Conservation (phyloP, 805 yeast species). For the Candida orba region DNA sequence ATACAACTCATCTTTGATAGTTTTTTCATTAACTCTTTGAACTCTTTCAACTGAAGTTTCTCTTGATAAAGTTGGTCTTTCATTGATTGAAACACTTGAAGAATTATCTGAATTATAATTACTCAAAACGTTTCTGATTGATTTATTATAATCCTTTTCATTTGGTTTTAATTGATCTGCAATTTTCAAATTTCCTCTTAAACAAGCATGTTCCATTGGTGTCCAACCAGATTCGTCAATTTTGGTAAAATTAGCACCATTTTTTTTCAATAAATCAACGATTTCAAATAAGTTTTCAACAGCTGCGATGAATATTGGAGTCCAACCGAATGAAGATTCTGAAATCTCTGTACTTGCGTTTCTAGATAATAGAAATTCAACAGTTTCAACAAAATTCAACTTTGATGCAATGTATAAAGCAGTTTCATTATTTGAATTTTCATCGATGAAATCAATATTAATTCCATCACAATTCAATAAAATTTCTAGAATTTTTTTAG, state of each 20-base stretch:
- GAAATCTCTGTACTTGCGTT: slow-evolving; percentile 72
- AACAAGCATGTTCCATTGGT: slow-evolving; percentile 93
- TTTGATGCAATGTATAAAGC: slow-evolving; percentile 78
- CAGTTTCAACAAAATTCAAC: slow-evolving; percentile 46
- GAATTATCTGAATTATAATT: slow-evolving; percentile 5
- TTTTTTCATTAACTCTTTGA: slow-evolving; percentile 10
- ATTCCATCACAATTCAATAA: slow-evolving; percentile 52
- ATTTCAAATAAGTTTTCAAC: slow-evolving; percentile 68
- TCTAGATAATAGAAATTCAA: slow-evolving; percentile 43
- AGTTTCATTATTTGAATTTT: slow-evolving; percentile 56
- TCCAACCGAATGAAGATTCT: slow-evolving; percentile 85
- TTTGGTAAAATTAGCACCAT: slow-evolving; percentile 46
- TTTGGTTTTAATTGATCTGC: slow-evolving; percentile 54
- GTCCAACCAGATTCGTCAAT: slow-evolving; percentile 91
- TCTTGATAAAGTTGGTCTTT: slow-evolving; percentile 3
- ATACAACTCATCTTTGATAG: slow-evolving; percentile 14
- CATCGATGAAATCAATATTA: slow-evolving; percentile 56
- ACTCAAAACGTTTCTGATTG: slow-evolving; percentile 4
- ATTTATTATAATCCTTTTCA: slow-evolving; percentile 29
- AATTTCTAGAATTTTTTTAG: slow-evolving; percentile 45
- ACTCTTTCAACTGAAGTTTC: slow-evolving; percentile 15
- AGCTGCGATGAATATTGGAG: slow-evolving; percentile 86
- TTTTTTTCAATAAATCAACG: slow-evolving; percentile 44
- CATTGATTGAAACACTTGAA: slow-evolving; percentile 13
- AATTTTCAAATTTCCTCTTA: slow-evolving; percentile 76